Evolutionary conservation across 2,329 filamentous ascomycete genomes (phyloP).

Genomic region (Sporothrix pallida): DNA sequence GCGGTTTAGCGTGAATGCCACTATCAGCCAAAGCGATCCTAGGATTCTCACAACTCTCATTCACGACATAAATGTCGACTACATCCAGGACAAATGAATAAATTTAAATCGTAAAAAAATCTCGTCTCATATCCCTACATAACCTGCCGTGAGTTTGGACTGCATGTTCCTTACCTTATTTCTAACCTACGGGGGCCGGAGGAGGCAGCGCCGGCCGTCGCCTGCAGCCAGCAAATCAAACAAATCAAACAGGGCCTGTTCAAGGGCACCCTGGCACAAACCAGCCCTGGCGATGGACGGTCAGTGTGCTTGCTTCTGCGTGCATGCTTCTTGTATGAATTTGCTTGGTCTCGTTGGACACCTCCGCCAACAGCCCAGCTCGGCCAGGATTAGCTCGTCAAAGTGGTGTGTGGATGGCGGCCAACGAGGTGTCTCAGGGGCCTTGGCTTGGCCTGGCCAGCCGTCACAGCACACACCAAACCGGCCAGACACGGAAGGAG

Average conservation of each 20-base stretch:
- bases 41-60: not conserved
- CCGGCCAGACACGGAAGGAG: constrained; percentile 24
- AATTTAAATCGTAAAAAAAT: not conserved
- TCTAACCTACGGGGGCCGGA: not conserved
- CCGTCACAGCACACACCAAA: not conserved
- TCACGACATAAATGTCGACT: not conserved
- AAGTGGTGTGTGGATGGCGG: constrained; percentile 25
- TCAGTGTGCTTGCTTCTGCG: not conserved
- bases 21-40: not conserved
- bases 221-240: constrained; percentile 31
- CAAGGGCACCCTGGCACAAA: constrained; percentile 23
- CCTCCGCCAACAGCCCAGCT: not conserved
- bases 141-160: too few relatives aligned
- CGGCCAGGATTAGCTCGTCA: constrained; percentile 18
- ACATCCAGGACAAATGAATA: not conserved
- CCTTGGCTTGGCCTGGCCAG: constrained; percentile 15
- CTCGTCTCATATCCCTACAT: not conserved
- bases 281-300: not conserved
- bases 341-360: not conserved
- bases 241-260: constrained; percentile 25
- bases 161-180: too few relatives aligned
- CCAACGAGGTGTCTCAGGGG: constrained; percentile 19
- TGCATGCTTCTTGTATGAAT: not conserved
- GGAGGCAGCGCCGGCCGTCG: constrained; percentile 7
- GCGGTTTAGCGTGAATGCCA: not conserved